A percentile compares a stretch with the other conserved stretches of the same genome.
phyloP scores from a whole-genome alignment of 345 rosid genomes.

The Populus deltoides region DNA sequence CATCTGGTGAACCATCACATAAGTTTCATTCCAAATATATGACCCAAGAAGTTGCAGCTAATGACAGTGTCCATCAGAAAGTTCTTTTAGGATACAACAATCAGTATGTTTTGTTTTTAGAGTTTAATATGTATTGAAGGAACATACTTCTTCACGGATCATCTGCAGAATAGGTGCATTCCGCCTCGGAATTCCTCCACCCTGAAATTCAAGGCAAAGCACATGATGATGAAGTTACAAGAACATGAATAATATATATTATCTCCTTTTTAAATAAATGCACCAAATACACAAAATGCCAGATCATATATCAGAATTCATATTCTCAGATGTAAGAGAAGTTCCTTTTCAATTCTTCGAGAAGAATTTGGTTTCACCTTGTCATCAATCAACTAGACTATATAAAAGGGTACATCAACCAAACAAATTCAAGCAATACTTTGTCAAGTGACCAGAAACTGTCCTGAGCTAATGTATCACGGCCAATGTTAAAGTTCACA shows the following conservation, averaged over 20 bases:
- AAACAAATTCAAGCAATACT: neutral
- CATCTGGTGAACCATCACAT: neutral
- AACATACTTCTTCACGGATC: constrained; percentile 79
- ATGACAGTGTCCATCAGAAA: neutral
- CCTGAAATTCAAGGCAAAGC: constrained; percentile 41
- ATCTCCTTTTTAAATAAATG: constrained; percentile 1
- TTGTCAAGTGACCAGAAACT: neutral
- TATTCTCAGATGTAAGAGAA: neutral
- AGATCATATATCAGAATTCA: neutral
- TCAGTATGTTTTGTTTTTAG: neutral
- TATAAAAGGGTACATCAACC: neutral
- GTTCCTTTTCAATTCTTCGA: neutral
- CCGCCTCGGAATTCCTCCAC: constrained; percentile 88
- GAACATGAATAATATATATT: neutral
- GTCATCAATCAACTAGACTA: neutral
- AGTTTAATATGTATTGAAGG: constrained; percentile 1
- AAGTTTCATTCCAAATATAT: neutral
- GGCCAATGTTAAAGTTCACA: neutral
- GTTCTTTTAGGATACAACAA: neutral
- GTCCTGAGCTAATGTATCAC: neutral
- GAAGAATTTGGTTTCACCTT: neutral
- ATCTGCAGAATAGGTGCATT: constrained; percentile 73
- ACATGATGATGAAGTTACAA: constrained; percentile 1
- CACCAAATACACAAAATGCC: neutral
- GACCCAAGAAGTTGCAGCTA: neutral